Evolutionary conservation across 352 stramenopile species (phyloP), one percentile per base, ranked within the genome.

Genomic region (Globisporangium nunn): DNA sequence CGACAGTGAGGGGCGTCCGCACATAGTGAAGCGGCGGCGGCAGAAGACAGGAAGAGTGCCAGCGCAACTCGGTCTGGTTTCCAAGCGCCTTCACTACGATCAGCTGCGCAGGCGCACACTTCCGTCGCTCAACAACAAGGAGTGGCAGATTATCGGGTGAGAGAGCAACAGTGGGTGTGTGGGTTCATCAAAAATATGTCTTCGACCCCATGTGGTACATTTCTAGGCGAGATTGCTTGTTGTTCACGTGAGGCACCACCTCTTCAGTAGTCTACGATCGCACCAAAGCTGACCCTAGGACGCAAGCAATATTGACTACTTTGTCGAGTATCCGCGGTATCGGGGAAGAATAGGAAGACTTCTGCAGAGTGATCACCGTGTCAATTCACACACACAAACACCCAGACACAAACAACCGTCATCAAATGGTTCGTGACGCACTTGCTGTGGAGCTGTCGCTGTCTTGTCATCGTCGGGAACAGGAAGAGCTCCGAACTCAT

Each of bases 11-110:
- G 70, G 70, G 0, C 67, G 76, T 8, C 64, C 65, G 31, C 65
- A 70, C 6, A 61, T 87, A 14, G 56, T 76, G 54, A 70, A 72
- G 6, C 62, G 64, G 3, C 58, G 52, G 3, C 56, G 62, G 10
- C 55, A 54, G 18, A 67, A 65, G 37, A 74, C 57, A 1, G 44
- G 54, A 39, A 66, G 70, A 14, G 58, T 65, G 0, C 71, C 72
- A 0, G 74, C 75, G 39, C 72, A 78, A 30, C 71, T 73, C 31
- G 75, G 75, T 2, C 59, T 86, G 17, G 75, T 81, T 28, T 81
- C 70, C 58, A 87, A 84, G 53, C 74, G 71, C 0, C 52, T 87
- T 10, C 76, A 84, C 55, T 84, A 87, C 59, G 72, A 84, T 45
- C 64, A 71, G 17, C 59, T 84, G 31, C 74, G 72, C n/a, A 81